Evolutionary conservation across 495 filamentous ascomycete species (phyloP).

Genomic region (Halenospora varia): DNA sequence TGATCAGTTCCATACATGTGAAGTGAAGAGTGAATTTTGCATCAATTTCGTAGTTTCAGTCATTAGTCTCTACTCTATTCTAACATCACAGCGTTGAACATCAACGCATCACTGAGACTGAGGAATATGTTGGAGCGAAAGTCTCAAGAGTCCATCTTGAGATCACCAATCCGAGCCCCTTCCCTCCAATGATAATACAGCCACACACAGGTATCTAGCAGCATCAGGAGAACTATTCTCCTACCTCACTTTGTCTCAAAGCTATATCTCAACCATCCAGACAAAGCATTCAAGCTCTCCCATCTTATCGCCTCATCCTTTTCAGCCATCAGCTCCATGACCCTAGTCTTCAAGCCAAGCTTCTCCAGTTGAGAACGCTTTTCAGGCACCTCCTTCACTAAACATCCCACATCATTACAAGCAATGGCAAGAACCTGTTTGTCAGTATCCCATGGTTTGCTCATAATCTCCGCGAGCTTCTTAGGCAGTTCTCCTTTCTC

Average conservation of each 20-base stretch:
- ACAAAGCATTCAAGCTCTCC: constrained; percentile 91
- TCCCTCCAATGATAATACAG: constrained; percentile 16
- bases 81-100: constrained; percentile 19
- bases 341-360: constrained; percentile 80
- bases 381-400: constrained; percentile 90
- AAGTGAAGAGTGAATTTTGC: not conserved
- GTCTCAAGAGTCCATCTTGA: not conserved
- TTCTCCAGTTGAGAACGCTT: constrained; percentile 79
- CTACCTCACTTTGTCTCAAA: constrained; percentile 53
- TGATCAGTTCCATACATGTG: not conserved
- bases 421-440: constrained; percentile 95
- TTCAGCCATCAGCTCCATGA: constrained; percentile 96
- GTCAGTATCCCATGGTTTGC: constrained; percentile 84
- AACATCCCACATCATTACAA: constrained; percentile 85
- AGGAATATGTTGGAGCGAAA: constrained; percentile 8
- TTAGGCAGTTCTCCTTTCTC: constrained; percentile 73
- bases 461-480: constrained; percentile 83
- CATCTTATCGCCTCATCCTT: constrained; percentile 86
- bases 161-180: not conserved
- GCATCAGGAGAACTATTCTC: not conserved
- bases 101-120: constrained; percentile 4
- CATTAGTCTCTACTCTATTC: constrained; percentile 14
- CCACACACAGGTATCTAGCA: not conserved
- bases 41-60: not conserved
- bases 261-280: constrained; percentile 90